Evolutionary conservation across 148 eudicot genomes (phyloP).

Genomic region (Amaranthus hypochondriacus): DNA sequence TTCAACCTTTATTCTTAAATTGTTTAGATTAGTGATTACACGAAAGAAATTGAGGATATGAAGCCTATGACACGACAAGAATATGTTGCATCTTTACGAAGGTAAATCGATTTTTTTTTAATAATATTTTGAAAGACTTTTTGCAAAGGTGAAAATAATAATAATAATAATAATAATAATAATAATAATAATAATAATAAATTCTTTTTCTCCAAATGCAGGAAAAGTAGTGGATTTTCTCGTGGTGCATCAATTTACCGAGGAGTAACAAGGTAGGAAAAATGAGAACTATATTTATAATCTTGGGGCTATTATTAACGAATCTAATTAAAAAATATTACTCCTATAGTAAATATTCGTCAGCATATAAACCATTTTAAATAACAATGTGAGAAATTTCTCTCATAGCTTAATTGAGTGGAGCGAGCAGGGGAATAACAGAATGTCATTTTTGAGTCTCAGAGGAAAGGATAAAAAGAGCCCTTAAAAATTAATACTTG

Average conservation of each 20-base stretch:
- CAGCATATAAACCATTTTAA: too few relatives aligned
- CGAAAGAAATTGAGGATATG: slow-evolving; percentile 92
- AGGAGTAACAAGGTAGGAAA: slow-evolving; percentile 84
- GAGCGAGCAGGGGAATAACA: too few relatives aligned
- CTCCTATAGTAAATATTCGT: too few relatives aligned
- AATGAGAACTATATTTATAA: too few relatives aligned
- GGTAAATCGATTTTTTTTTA: slow-evolving; percentile 34
- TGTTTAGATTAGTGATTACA: slow-evolving; percentile 64
- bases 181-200: neutral
- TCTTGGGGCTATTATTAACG: too few relatives aligned
- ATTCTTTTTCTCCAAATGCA: slow-evolving; percentile 19
- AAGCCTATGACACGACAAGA: slow-evolving; percentile 94
- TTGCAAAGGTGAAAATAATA: too few relatives aligned
- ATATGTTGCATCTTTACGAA: slow-evolving; percentile 80
- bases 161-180: neutral
- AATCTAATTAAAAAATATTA: too few relatives aligned
- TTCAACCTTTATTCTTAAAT: neutral
- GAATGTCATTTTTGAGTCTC: too few relatives aligned
- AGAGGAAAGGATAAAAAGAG: too few relatives aligned
- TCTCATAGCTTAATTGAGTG: too few relatives aligned
- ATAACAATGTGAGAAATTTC: too few relatives aligned
- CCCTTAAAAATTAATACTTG: too few relatives aligned
- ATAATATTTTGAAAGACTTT: neutral
- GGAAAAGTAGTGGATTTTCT: slow-evolving; percentile 95
- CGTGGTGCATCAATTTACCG: slow-evolving; percentile 94